Percentiles rank a stretch among this genome's conserved stretches.
Conservation (phyloP, 116 monocot genomes). For the Zostera marina region DNA sequence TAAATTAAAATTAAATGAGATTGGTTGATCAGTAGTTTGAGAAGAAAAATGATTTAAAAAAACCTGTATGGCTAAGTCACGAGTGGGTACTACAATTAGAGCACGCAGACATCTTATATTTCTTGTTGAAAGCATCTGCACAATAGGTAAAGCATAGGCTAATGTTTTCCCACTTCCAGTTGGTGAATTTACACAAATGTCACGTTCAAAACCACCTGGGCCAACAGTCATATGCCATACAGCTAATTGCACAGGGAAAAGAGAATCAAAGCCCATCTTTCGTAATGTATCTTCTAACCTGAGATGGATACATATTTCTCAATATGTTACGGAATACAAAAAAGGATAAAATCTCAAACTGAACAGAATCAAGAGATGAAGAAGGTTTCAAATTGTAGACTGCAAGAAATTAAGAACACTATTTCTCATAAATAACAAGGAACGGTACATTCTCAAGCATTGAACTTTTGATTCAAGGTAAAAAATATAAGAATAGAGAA, state of each 20-base stretch:
- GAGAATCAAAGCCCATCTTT: constrained; percentile 45
- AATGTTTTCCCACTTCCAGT: constrained; percentile 97
- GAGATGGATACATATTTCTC: not conserved
- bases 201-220: constrained; percentile 77
- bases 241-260: constrained; percentile 90
- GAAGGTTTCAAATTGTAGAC: not conserved
- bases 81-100: constrained; percentile 79
- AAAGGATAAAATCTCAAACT: not conserved
- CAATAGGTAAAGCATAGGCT: constrained; percentile 93
- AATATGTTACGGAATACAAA: not conserved
- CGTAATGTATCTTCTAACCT: constrained; percentile 59
- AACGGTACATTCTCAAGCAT: not conserved
- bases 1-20: not conserved
- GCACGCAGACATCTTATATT: constrained; percentile 66
- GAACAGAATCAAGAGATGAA: not conserved
- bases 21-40: not conserved
- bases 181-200: constrained; percentile 93
- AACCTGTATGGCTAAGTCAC: constrained; percentile 81
- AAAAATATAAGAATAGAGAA: too few relatives aligned
- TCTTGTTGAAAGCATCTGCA: constrained; percentile 57
- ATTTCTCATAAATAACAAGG: not conserved
- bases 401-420: not conserved
- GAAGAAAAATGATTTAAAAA: not conserved
- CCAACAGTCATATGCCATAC: constrained; percentile 85
- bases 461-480: too few relatives aligned